phyloP scores from a whole-genome alignment of 805 yeast genomes.

The Teunomyces gatunensis region DNA sequence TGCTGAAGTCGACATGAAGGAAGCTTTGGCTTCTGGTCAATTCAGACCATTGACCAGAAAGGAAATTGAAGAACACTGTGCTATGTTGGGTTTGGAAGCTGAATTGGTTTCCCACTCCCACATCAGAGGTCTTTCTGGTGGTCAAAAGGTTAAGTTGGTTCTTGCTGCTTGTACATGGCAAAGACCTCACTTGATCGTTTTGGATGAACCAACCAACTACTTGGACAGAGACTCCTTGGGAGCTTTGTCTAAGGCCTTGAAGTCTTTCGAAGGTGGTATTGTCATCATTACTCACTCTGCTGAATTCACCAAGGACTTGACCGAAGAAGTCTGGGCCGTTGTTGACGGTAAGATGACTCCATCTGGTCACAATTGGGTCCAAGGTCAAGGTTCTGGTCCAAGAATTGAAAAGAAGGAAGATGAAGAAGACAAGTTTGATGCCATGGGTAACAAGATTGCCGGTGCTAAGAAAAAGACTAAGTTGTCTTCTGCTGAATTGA shows the following conservation, averaged over 20 bases:
- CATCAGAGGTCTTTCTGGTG: conserved; percentile 99
- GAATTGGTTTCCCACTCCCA: conserved; percentile 99
- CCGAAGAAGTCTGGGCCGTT: conserved; percentile 99
- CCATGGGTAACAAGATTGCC: conserved; percentile 99
- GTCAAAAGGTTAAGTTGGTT: conserved; percentile 99
- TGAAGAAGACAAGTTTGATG: conserved; percentile 98
- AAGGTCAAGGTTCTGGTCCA: conserved; percentile 99
- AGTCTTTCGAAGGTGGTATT: conserved; percentile 99
- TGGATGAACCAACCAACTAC: conserved; percentile 99
- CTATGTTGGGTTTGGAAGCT: conserved; percentile 97
- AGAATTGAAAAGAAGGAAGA: conserved; percentile 96
- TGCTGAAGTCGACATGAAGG: conserved; percentile 99
- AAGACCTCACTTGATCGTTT: conserved; percentile 98
- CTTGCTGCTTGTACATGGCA: conserved; percentile 99
- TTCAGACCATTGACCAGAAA: conserved; percentile 99
- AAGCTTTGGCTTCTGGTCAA: conserved; percentile 99
- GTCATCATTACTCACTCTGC: conserved; percentile 99
- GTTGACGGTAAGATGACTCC: conserved; percentile 98
- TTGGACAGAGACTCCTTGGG: conserved; percentile 99
- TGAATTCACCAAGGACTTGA: conserved; percentile 98
- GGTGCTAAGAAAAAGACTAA: conserved; percentile 94
- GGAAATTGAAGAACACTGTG: conserved; percentile 98
- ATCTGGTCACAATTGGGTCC: conserved; percentile 99
- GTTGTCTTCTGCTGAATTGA: conserved; percentile 97
- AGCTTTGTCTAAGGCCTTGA: conserved; percentile 98